These are phyloP conservation scores for Vaccinium darrowii DNA, from an alignment of 148 eudicot species.

Conservation along the genomic window DNA sequence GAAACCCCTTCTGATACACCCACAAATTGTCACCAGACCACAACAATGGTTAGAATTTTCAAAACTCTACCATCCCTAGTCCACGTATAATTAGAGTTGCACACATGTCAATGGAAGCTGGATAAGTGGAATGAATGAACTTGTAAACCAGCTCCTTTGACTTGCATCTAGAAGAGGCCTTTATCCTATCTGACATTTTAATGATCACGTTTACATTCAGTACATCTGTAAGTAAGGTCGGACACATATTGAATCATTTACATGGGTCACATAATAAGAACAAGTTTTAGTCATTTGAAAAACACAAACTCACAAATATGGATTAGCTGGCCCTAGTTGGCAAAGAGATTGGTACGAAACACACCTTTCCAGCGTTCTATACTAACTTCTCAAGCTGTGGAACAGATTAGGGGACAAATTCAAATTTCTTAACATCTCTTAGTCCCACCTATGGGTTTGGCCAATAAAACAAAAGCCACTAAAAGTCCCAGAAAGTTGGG, in stretches of 20 bases:
- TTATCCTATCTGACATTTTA: not conserved
- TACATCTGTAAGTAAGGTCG: not conserved
- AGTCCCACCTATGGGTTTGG: not conserved
- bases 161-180: not conserved
- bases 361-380: not conserved
- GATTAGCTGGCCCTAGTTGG: not conserved
- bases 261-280: not conserved
- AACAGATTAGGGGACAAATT: not conserved
- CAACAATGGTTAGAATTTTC: not conserved
- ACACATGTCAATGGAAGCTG: not conserved
- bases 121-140: not conserved
- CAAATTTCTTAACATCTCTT: not conserved
- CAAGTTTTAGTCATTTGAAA: not conserved
- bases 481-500: not conserved
- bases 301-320: not conserved
- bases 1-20: not conserved
- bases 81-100: not conserved
- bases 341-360: not conserved
- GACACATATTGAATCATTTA: no score
- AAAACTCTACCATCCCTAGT: not conserved
- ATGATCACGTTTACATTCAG: not conserved
- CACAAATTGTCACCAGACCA: not conserved
- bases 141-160: slow-evolving; percentile 3
- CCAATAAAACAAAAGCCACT: not conserved
- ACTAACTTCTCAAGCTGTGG: not conserved